Conservation (phyloP, 2,329 filamentous ascomycete genomes). For the Alternaria sp. region DNA sequence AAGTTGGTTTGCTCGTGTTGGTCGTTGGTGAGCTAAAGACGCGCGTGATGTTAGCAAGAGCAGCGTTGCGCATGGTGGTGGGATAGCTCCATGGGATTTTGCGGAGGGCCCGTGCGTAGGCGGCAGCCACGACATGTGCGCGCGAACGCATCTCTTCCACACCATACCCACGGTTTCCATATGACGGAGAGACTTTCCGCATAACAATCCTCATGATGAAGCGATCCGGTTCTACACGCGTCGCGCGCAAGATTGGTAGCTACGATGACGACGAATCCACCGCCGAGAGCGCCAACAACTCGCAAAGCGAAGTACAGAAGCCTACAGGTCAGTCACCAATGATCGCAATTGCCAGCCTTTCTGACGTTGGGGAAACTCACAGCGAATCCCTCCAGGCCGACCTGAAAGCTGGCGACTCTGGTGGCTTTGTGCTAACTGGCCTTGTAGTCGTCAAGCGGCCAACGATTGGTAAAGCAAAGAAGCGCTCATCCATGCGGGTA, state of each 20-base stretch:
- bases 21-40: constrained; percentile 10
- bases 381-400: constrained; percentile 15
- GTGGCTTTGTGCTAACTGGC: constrained; percentile 56
- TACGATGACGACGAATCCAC: constrained; percentile 64
- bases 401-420: constrained; percentile 28
- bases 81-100: constrained; percentile 34
- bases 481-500: constrained; percentile 76
- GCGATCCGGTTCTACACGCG: constrained; percentile 65
- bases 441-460: constrained; percentile 63
- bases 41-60: constrained; percentile 24
- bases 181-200: neutral
- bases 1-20: constrained; percentile 9
- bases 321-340: constrained; percentile 53
- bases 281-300: constrained; percentile 40
- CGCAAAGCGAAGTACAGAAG: constrained; percentile 41
- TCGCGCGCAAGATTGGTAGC: constrained; percentile 79
- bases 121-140: constrained; percentile 21
- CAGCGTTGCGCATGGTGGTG: constrained; percentile 20
- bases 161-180: neutral
- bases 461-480: constrained; percentile 63
- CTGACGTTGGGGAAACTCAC: constrained; percentile 25
- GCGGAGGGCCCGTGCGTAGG: constrained; percentile 24
- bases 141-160: constrained; percentile 7
- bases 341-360: constrained; percentile 35
- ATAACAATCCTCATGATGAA: constrained; percentile 56